Base-by-base conservation (phyloP, 2,329 filamentous ascomycete genomes). In the Teratosphaeria viscida region DNA sequence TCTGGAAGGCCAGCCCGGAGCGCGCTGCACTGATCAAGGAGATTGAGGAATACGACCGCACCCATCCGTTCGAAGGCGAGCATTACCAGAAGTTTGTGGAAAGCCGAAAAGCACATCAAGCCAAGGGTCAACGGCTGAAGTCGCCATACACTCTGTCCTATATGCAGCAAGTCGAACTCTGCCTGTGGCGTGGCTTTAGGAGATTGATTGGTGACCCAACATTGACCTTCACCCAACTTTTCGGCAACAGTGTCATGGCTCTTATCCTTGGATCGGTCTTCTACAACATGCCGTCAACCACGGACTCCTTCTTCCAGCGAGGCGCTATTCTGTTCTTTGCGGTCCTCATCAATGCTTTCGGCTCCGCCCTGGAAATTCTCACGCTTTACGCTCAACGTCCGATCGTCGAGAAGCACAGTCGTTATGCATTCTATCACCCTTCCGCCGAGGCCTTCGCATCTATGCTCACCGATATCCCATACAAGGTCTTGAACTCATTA, bases 341-440 rank as follows among this genome's bases (percentile, higher is more conserved):
- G 65, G 85, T 91, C 68, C 78, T 96, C 61, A 85, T 94, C 78
- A 95, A 94, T 73, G 90, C 89, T 54, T 94, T 95, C 69, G 81
- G 86, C 62, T 88, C 85, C 71, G 87, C 88, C 59, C 81, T 94
- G 47, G 90, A 94, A 79, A 94, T 96, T 70, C 75, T 94, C 37
- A 91, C 89, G 0, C 81, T 96, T 4, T 96, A 94, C 71, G 84
- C 89, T 2, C 91, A 96, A 81, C 87, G 92, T 43, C 88, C 89
- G 1, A 95, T 96, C 67, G 90, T 96, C 61, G 90, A 96, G 71
- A 96, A 96, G 72, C 92, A 96, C 67, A 77, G 81, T 59, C 85
- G 88, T 60, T 96, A 95, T 71, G 90, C 91, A 19, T 80, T 96
- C 19, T 95, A 96, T 68, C 92, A 95, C 68, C 90, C 92, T 0